Base-by-base conservation (phyloP, 2,329 filamentous ascomycete species). In the Pseudogymnoascus destructans region DNA sequence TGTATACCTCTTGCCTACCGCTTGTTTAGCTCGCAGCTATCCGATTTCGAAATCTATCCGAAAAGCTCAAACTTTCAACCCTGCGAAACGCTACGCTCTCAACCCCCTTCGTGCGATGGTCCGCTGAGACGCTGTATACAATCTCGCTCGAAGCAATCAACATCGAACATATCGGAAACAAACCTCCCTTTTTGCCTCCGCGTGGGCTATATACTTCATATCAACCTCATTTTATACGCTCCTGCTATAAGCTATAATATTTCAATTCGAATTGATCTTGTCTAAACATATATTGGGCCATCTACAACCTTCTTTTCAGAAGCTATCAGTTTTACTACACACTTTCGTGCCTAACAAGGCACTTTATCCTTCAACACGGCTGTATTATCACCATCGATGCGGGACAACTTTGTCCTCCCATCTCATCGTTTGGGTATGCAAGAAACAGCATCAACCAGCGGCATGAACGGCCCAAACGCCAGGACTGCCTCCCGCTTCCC, bases 351-450 rank as follows among this genome's bases (percentile, higher is more conserved):
- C 66, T 65, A 52, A 40, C 55, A 60, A 64, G 71, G 69, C 69
- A 66, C 58, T 67, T 73, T 78, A 77, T 72, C 75, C 76, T 78
- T 80, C 85, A 90, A 80, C 81, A 91, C 86, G 86, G 86, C 87
- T 78, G 82, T 88, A 71, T 76, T 89, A 77, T 86, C 86, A 73
- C 82, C 85, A 74, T 77, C 78, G 73, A 76, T 82, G 76, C 82
- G 86, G 87, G 88, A 92, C 87, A 86, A 79, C 73, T 81, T 88
- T 77, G 84, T 89, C 85, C 88, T 80, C 73, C 76, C 86, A 75
- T 85, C 86, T 79, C 86, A 90, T 78, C 79, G 89, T 71, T 83
- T 92, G 77, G 84, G 82, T 74, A 96, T 96, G 91, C 91, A 95
- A 81, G 87, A 88, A 74, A 83, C 89, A 73, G 84, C 87, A 68